These are phyloP conservation scores for Carallia pectinifolia DNA, from an alignment of 345 rosid genomes.

Conservation along the genomic window DNA sequence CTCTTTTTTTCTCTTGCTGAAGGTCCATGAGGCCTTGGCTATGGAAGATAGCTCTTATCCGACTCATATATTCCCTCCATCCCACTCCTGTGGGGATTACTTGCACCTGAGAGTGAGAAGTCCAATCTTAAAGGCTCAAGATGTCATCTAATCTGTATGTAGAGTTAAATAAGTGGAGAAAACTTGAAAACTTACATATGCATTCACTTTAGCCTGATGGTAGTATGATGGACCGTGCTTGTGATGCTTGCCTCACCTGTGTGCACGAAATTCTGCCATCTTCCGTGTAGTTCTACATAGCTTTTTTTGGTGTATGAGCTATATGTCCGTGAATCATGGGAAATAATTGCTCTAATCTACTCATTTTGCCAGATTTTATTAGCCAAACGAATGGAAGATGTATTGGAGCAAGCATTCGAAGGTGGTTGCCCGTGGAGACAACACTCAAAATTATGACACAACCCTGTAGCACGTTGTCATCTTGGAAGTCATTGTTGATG, in stretches of 20 bases:
- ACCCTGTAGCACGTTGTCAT: background rate
- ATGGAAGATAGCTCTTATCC: no score
- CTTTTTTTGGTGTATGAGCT: background rate
- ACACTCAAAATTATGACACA: slow-evolving; percentile 68
- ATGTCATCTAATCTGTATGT: background rate
- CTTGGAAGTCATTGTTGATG: background rate
- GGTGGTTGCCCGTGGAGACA: slow-evolving; percentile 95
- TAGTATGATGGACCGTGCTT: background rate
- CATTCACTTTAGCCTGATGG: background rate
- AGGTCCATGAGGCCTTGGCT: no score
- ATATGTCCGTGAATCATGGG: no score
- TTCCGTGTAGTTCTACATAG: background rate
- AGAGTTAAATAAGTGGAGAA: no score
- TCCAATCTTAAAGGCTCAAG: background rate
- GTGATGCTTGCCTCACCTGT: background rate
- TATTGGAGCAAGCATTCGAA: slow-evolving; percentile 87
- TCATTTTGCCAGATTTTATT: slow-evolving; percentile 53
- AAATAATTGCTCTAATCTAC: background rate
- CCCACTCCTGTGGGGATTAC: no score
- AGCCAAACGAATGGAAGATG: slow-evolving; percentile 95
- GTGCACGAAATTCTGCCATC: background rate
- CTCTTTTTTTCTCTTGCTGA: no score
- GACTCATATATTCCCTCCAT: no score
- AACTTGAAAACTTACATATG: background rate
- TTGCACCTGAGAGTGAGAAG: no score